phyloP scores from a whole-genome alignment of 306 rosid species.

The Senna siamea region DNA sequence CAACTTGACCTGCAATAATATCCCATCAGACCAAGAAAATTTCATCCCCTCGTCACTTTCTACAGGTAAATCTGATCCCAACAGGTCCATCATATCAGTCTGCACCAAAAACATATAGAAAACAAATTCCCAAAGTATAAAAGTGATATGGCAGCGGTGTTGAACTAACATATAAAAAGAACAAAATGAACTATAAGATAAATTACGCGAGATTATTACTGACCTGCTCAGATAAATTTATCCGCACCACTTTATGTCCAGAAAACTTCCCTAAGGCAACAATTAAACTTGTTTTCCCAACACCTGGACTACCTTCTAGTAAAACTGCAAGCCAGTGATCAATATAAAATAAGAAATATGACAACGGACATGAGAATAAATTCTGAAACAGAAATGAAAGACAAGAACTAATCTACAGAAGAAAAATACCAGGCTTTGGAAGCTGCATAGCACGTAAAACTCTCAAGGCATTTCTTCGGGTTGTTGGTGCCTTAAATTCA shows the following conservation, averaged over 20 bases:
- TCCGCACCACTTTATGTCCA: slow-evolving; percentile 84
- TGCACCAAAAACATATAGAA: slow-evolving; percentile 43
- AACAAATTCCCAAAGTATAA: neutral
- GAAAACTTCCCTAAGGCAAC: slow-evolving; percentile 81
- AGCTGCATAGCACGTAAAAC: slow-evolving; percentile 96
- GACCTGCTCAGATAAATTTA: slow-evolving; percentile 96
- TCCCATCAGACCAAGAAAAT: slow-evolving; percentile 98
- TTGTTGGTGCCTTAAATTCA: slow-evolving; percentile 85
- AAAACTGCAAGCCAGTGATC: slow-evolving; percentile 60
- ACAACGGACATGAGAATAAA: slow-evolving; percentile 4
- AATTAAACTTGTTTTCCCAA: slow-evolving; percentile 94
- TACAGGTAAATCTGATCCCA: slow-evolving; percentile 92
- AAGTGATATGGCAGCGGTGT: slow-evolving; percentile 1
- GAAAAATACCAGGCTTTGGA: slow-evolving; percentile 74
- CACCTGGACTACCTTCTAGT: slow-evolving; percentile 98
- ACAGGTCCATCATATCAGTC: slow-evolving; percentile 97
- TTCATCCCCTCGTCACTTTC: slow-evolving; percentile 86
- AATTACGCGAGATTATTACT: slow-evolving; percentile 4
- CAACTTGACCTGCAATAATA: slow-evolving; percentile 79
- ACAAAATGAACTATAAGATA: neutral
- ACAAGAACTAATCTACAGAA: neutral
- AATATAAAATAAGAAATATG: slow-evolving; percentile 27
- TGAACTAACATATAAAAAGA: neutral
- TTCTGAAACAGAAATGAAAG: slow-evolving; percentile 9
- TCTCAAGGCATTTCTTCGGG: slow-evolving; percentile 72